Evolutionary conservation across 2,329 filamentous ascomycete genomes (phyloP), one percentile per base, ranked within the genome.

Genomic region (Trichothecium roseum): DNA sequence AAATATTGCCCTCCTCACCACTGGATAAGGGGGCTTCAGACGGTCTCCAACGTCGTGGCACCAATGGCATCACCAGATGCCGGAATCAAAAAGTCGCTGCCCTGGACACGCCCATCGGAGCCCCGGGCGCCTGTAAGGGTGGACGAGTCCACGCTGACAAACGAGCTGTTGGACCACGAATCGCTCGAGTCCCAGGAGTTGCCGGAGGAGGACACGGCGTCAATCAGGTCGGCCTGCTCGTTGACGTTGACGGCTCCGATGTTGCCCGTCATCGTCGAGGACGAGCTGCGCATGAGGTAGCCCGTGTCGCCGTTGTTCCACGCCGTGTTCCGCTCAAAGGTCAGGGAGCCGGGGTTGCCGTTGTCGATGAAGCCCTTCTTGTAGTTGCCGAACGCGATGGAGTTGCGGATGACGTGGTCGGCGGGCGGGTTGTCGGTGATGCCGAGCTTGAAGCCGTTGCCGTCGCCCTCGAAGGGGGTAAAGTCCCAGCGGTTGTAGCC

Each of bases 291-390:
- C 46, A 63, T 54, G 26, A 55, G 45, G 45, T 59, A 65, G 3
- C 63, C 63, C 9, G 53, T 53, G 28, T 62, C 59, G 8, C 51
- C 54, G 31, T 67, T 66, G 28, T 61, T 61, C 58, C 60, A 67
- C 5, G 63, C 62, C 24, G 63, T 66, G 47, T 64, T 65, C 20
- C 60, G 49, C 38, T 57, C 52, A 18, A 66, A 45, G 3, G 50
- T 51, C 22, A 67, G 46, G 16, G 49, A 49, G 2, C 63, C 63
- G 1, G 62, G 53, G 43, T 66, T 61, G 3, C 53, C 53, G 41
- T 67, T 67, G 37, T 67, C 62, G 28, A 60, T 64, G 45, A 67
- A 67, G 2, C 63, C 63, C 37, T 64, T 62, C 18, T 53, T 53
- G 18, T 53, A 51, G 43, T 66, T 67, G 14, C 42, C 38, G 39